Percentiles rank a stretch among this genome's conserved stretches.
Conservation (phyloP, 768 basidiomycete species). For the Crassisporium funariophilum region DNA sequence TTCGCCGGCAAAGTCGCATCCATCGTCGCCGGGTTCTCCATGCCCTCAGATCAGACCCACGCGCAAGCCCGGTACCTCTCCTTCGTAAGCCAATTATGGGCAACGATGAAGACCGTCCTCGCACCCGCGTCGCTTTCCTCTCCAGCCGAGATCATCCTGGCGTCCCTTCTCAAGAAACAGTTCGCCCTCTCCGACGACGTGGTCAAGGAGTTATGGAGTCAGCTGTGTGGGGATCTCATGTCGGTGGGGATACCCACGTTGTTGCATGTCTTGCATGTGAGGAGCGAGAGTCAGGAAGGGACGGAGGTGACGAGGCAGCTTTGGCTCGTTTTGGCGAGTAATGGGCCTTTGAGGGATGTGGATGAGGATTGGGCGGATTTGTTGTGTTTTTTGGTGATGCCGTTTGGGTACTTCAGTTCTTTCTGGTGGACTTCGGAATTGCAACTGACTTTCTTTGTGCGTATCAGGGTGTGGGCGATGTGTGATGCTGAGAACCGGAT, state of each 20-base stretch:
- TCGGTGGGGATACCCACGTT: slow-evolving; percentile 41
- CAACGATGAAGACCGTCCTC: slow-evolving; percentile 51
- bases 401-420: slow-evolving; percentile 42
- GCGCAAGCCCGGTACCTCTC: slow-evolving; percentile 40
- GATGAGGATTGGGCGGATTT: slow-evolving; percentile 41
- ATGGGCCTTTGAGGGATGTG: slow-evolving; percentile 19
- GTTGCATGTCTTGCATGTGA: slow-evolving; percentile 33
- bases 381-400: slow-evolving; percentile 46
- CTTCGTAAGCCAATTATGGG: slow-evolving; percentile 52
- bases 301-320: slow-evolving; percentile 43
- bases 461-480: slow-evolving; percentile 47
- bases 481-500: slow-evolving; percentile 39
- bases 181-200: slow-evolving; percentile 42
- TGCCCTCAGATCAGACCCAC: slow-evolving; percentile 16
- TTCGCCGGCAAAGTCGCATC: slow-evolving; percentile 36
- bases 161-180: slow-evolving; percentile 42
- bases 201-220: slow-evolving; percentile 47
- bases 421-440: not conserved
- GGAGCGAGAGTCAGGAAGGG: slow-evolving; percentile 27
- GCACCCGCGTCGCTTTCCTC: slow-evolving; percentile 38
- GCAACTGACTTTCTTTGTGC: slow-evolving; percentile 1
- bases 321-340: slow-evolving; percentile 48
- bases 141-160: slow-evolving; percentile 49
- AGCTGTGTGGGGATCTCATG: slow-evolving; percentile 51
- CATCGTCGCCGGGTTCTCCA: slow-evolving; percentile 39